Evolutionary conservation across 768 basidiomycete species (phyloP).

Genomic region (Lepiota subincarnata): DNA sequence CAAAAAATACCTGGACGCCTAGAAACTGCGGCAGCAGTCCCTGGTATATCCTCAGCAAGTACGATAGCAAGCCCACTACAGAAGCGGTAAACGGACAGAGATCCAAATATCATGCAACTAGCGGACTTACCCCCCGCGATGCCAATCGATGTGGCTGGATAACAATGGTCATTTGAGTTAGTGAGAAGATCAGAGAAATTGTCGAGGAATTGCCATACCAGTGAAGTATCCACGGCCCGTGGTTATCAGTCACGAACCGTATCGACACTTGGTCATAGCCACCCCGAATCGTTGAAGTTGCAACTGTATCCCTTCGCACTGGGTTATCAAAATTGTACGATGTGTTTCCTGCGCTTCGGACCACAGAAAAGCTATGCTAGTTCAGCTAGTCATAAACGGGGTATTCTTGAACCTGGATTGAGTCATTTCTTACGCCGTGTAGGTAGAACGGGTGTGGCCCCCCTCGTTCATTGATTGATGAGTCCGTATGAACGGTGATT

Average conservation of each 20-base stretch:
- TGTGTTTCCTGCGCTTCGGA: slow-evolving; percentile 34
- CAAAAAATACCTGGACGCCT: too few species aligned
- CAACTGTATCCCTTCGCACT: slow-evolving; percentile 49
- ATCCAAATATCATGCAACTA: background rate
- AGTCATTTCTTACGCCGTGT: slow-evolving; percentile 32
- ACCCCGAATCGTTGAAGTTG: slow-evolving; percentile 22
- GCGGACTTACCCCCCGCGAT: too few species aligned
- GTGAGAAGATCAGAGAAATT: too few species aligned
- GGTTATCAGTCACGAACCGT: slow-evolving; percentile 62
- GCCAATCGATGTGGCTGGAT: background rate
- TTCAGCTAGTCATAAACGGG: background rate
- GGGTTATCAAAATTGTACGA: slow-evolving; percentile 48
- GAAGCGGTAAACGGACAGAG: background rate
- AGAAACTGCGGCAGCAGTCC: too few species aligned
- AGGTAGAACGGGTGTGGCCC: slow-evolving; percentile 39
- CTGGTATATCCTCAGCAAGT: slow-evolving; percentile 26
- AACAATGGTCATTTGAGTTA: background rate
- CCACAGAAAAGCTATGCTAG: slow-evolving; percentile 33
- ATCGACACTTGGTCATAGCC: slow-evolving; percentile 44
- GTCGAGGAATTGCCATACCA: slow-evolving; percentile 16
- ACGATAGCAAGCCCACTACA: slow-evolving; percentile 30
- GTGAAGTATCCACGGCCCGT: slow-evolving; percentile 55
- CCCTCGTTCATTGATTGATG: slow-evolving; percentile 14
- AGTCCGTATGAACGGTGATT: slow-evolving; percentile 30
- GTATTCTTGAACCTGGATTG: too few species aligned